Conservation (phyloP, 495 filamentous ascomycete genomes). For the Daldinia bambusicola region DNA sequence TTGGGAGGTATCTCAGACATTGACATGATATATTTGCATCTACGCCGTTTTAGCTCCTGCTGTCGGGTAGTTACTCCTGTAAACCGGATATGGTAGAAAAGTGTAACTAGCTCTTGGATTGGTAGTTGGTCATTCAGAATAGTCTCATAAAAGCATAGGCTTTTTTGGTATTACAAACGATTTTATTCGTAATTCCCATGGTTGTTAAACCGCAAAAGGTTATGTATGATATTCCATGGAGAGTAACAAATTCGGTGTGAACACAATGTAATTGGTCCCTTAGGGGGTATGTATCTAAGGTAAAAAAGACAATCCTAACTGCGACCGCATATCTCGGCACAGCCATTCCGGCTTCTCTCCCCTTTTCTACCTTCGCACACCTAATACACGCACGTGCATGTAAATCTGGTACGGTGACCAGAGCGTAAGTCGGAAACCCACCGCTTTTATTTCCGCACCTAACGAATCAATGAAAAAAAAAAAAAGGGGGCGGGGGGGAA, state of each 20-base stretch:
- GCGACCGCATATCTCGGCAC: conserved; percentile 1
- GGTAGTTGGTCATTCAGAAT: too few relatives aligned
- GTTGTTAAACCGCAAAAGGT: too few relatives aligned
- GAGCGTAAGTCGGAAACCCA: background rate
- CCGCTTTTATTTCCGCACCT: background rate
- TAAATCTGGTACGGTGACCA: background rate
- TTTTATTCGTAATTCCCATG: too few relatives aligned
- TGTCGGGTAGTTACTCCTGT: background rate
- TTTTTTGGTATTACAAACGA: background rate
- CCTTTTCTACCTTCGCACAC: background rate
- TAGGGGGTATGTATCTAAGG: too few relatives aligned
- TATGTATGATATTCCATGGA: background rate
- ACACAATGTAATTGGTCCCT: background rate
- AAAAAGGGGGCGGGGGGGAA: background rate
- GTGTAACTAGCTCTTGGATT: too few relatives aligned
- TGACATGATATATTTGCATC: conserved; percentile 24
- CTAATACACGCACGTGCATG: background rate
- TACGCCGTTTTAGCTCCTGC: background rate
- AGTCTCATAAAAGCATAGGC: background rate
- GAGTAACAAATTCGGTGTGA: background rate
- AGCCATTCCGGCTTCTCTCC: background rate
- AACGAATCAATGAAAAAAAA: background rate
- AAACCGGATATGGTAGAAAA: too few relatives aligned
- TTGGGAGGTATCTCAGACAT: conserved; percentile 32
- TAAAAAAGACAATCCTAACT: background rate